These are phyloP conservation scores for Blastocystis sp. DNA, from an alignment of 352 stramenopile genomes.

Conservation along the genomic window DNA sequence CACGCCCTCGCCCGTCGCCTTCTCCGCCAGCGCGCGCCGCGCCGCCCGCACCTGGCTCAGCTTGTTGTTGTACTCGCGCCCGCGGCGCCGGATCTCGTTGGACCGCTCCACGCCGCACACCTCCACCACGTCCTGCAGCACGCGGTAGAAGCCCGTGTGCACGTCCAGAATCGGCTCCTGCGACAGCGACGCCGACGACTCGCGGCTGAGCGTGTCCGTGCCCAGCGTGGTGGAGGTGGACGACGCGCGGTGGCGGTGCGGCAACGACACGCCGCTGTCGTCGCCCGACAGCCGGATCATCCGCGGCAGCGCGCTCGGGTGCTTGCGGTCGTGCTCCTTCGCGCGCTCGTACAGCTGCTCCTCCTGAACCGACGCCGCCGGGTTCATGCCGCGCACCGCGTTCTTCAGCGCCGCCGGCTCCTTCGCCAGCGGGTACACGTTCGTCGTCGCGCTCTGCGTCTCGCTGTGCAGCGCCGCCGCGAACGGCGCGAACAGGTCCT, in stretches of 20 bases:
- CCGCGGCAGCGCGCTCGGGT: background rate
- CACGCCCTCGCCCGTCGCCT: background rate
- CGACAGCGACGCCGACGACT: background rate
- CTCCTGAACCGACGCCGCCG: background rate
- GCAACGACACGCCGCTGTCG: background rate
- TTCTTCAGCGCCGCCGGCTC: background rate
- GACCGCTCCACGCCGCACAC: constrained; percentile 15
- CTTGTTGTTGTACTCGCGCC: background rate
- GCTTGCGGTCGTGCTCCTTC: constrained; percentile 40
- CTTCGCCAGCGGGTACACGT: background rate
- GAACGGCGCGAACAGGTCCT: background rate
- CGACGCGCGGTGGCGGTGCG: constrained; percentile 22
- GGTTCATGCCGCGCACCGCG: background rate
- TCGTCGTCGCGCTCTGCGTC: background rate
- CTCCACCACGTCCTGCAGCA: constrained; percentile 16
- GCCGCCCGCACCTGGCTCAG: background rate
- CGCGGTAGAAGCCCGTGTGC: background rate
- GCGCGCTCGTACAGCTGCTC: constrained; percentile 1
- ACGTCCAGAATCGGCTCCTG: background rate
- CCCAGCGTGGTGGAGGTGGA: background rate
- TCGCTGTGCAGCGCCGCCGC: background rate
- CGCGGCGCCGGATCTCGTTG: background rate
- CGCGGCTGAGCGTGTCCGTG: no score
- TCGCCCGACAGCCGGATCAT: background rate
- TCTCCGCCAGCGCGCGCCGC: background rate